These are phyloP conservation scores for Dryas alaskensis DNA, from an alignment of 306 rosid species.

Conservation along the genomic window DNA sequence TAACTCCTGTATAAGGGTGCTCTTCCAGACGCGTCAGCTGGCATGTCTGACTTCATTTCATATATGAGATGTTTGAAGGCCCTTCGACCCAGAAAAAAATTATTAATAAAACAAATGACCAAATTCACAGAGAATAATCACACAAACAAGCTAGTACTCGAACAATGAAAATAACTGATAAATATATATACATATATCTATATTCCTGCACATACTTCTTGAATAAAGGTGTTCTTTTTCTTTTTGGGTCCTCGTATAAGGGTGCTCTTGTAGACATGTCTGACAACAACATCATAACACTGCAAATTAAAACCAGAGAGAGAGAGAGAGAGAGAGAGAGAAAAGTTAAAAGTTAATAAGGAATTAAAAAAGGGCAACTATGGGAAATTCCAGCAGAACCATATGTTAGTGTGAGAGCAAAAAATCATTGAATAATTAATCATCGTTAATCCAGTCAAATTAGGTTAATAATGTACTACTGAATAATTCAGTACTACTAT, in stretches of 20 bases:
- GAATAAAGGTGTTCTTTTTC: slow-evolving; percentile 62
- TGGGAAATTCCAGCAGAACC: too few species aligned
- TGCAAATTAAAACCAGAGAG: slow-evolving; percentile 46
- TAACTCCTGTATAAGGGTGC: too few species aligned
- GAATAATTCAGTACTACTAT: not conserved
- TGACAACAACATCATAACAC: slow-evolving; percentile 80
- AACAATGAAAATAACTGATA: slow-evolving; percentile 14
- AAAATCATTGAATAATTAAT: too few species aligned
- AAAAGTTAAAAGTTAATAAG: not conserved
- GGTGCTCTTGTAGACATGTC: slow-evolving; percentile 62
- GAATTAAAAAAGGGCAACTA: not conserved
- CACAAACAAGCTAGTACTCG: not conserved
- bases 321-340: slow-evolving; percentile 19
- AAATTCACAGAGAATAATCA: not conserved
- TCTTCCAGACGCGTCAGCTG: too few species aligned
- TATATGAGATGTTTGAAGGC: too few species aligned
- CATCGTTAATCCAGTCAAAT: slow-evolving; percentile 1
- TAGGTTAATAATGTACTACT: slow-evolving; percentile 1
- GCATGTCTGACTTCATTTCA: too few species aligned
- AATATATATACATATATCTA: too few species aligned
- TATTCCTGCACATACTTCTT: slow-evolving; percentile 62
- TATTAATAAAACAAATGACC: too few species aligned
- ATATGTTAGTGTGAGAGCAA: not conserved
- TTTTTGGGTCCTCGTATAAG: too few species aligned
- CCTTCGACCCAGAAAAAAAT: too few species aligned